Evolutionary conservation across 495 filamentous ascomycete genomes (phyloP), one percentile per base, ranked within the genome.

Genomic region (Melanomma pulvis-pyrius): DNA sequence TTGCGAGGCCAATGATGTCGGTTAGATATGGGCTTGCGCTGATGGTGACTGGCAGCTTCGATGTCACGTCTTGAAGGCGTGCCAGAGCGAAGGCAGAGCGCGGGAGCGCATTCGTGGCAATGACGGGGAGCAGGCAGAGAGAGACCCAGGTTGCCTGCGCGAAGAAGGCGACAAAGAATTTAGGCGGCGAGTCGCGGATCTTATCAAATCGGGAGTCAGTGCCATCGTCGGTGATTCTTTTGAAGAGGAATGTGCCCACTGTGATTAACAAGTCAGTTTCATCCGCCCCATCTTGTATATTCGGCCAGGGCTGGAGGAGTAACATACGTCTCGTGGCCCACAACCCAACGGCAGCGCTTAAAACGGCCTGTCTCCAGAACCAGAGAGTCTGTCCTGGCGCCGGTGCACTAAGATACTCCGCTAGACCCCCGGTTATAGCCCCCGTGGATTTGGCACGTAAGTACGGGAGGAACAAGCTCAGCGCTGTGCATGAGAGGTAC

Each of bases 91-190:
- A 77, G 11, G 78, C 74, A 4, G 78, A 69, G 3, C 78, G 74
- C 0, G 86, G 86, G n/a, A 87, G 75, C 24, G 83, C 73, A 72
- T 89, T 90, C 30, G 87, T 55, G 11, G 82, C 78, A 1, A 89
- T 71, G 7, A 88, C 79, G 2, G 88, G 88, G 72, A 88, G 77
- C 12, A 86, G 76, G 71, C 82, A 84, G 11, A 88, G 77, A 36
- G 84, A 83, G 1, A 88, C 82, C 87, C 85, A 88, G 0, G 78
- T 80, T 11, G 84, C 85, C 75, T 90, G 87, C 11, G 79, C 80
- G 46, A 83, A 73, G 69, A 82, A 90, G 7, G 84, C 83, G 25
- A 63, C 81, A 15, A 76, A 67, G 77, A 89, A 89, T 55, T 77
- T 80, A 0, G 75, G 65, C 0, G 84, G 81, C 1, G 79, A 79